phyloP scores from a whole-genome alignment of 2,329 filamentous ascomycete species.

The Xylaria sp. region DNA sequence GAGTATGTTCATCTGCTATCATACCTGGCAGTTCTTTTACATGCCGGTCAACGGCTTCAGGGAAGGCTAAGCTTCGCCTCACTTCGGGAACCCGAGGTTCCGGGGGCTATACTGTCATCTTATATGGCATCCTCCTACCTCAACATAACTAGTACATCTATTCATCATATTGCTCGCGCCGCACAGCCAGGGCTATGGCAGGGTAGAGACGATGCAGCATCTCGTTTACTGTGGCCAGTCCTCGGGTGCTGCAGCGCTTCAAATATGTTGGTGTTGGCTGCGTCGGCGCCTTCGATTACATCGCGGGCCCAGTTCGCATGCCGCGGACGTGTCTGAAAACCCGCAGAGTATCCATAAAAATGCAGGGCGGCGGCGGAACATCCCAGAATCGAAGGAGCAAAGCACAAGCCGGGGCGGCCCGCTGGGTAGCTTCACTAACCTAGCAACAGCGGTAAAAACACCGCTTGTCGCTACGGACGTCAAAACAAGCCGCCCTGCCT shows the following conservation, averaged over 20 bases:
- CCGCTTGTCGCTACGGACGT: constrained; percentile 35
- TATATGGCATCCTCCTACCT: neutral
- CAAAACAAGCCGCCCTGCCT: constrained; percentile 21
- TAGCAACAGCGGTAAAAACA: constrained; percentile 41
- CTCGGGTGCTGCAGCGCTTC: neutral
- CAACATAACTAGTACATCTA: neutral
- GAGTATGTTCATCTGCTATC: neutral
- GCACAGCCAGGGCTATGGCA: neutral
- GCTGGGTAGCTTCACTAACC: constrained; percentile 28
- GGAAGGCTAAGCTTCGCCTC: constrained; percentile 3
- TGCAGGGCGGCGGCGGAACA: constrained; percentile 9
- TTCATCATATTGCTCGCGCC: constrained; percentile 7
- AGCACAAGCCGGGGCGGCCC: constrained; percentile 9
- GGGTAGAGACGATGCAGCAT: constrained; percentile 6
- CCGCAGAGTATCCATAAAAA: constrained; percentile 35
- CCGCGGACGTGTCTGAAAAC: constrained; percentile 34
- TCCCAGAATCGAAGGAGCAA: constrained; percentile 33
- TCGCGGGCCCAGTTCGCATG: constrained; percentile 33
- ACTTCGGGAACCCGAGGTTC: neutral
- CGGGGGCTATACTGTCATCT: neutral
- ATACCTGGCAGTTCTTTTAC: neutral
- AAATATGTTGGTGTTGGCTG: constrained; percentile 24
- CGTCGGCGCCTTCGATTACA: constrained; percentile 36
- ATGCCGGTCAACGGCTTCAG: neutral
- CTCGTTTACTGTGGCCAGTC: neutral